Evolutionary conservation across 345 rosid species (phyloP), one percentile per base, ranked within the genome.

Genomic region (Draba incana): DNA sequence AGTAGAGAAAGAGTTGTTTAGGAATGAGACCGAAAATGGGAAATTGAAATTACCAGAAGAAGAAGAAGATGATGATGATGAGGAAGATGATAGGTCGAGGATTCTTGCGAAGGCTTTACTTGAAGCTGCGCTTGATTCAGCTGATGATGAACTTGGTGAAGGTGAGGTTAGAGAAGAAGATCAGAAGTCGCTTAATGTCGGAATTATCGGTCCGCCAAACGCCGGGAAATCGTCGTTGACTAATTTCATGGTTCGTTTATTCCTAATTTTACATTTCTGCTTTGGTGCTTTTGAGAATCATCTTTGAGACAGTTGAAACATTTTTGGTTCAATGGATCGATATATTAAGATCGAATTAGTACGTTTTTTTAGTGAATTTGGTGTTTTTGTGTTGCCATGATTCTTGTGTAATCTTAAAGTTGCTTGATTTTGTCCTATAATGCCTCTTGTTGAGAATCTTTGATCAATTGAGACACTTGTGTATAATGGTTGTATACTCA

Each of bases 141-240:
- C 92, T 0, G 97, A 85, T 42, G 80, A 81, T 12, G 86, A 86
- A 9, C 90, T 79, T 6, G 85, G 79, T 10, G 88, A 83, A 5
- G 88, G 78, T 28, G 86, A 76, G 53, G 80, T 91, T 52, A 81
- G 75, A 66, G 99, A 94, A 81, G 99, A 94, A 75, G 90, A 94
- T 63, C 98, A 94, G 86, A 91, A 83, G 79, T 94, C 99, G 1
- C 78, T 94, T 45, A 78, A 89, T 9, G 97, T 94, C 8, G 99
- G 99, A 9, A 86, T 94, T 44, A 85, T 94, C 37, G 99, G 99
- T 0, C 93, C 98, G 7, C 98, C 99, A 4, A 94, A 94, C 77
- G 96, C 99, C 0, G 96, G 98, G 28, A 94, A 94, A 64, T 94
- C 99, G 0, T 80, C 98, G 10, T 70, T 94, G 37, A 94, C 96